Percentiles rank a stretch among this genome's conserved stretches.
Evolutionary conservation across 257 asterid genomes (phyloP).

Genomic region (Solanum pennellii): DNA sequence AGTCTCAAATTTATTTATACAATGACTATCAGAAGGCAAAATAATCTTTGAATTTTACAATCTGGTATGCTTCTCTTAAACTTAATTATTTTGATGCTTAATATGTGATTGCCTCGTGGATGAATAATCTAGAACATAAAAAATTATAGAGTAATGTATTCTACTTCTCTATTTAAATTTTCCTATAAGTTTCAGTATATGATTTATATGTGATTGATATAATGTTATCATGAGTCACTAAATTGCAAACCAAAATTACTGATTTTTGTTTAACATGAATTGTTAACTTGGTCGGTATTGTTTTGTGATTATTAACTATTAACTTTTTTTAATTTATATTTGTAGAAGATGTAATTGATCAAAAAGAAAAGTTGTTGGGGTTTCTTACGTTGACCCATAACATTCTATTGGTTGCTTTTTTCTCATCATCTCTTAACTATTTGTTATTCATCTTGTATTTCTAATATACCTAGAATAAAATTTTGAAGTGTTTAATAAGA

Average conservation of each 20-base stretch:
- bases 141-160: neutral
- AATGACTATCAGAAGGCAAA: neutral
- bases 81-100: neutral
- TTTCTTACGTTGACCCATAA: neutral
- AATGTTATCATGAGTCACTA: neutral
- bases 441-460: too few species aligned
- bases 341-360: neutral
- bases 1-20: too few species aligned
- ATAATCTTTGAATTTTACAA: neutral
- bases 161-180: neutral
- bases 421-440: neutral
- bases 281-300: neutral
- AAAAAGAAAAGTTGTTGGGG: neutral
- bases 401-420: neutral
- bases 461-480: too few species aligned
- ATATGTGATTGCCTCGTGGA: neutral
- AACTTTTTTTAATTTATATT: neutral
- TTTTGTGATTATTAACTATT: neutral
- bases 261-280: neutral
- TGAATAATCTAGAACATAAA: neutral
- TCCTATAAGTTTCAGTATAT: neutral
- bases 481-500: too few species aligned
- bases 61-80: neutral
- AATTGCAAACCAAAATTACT: neutral
- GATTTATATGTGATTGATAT: neutral